Evolutionary conservation across 2,329 filamentous ascomycete species (phyloP), one percentile per base, ranked within the genome.

Genomic region (Cadophora luteo-olivacea): DNA sequence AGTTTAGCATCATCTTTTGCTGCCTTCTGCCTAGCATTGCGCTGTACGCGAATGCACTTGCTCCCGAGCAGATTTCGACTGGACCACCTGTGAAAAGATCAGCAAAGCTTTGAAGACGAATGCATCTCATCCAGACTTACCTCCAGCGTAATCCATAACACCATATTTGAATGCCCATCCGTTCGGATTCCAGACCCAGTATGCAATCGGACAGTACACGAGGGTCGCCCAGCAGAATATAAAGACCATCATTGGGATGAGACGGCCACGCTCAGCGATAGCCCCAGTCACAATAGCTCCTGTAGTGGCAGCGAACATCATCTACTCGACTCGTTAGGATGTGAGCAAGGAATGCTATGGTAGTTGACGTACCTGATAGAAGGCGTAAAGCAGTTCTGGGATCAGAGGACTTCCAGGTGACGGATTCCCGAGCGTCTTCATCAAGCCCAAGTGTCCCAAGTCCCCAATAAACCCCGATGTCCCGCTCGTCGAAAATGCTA

Each of bases 1-100:
- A 98, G 87, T 98, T 97, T 82, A 97, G 89, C 93, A 98, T 97
- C 94, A 97, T 97, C 84, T 94, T 96, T 84, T 97, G 94, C 83
- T 97, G 96, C 73, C 96, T 93, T 77, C 93, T 92, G 74, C 96
- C 96, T 69, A 98, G 92, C 48, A 97, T 90, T 92, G 92, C 91
- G 3, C 94, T 97, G 84, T 98, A 98, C 72, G 95, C 95, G 57
- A 98, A 85, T 29, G 95, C 96, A 49, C 93, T 95, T 82, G 97
- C 85, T 79, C 96, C 95, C 67, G 95, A 98, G 69, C 88, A 92
- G 76, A 98, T 97, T 82, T 98, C 95, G 85, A 98, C 95, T 73
- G 95, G 96, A 64, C 95, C 94, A 76, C 95, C 95, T 73, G 8
- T 1, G 2, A 38, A 45, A 45, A 3, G 5, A 36, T 67, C n/a